phyloP scores from a whole-genome alignment of 257 asterid species.

The Craterostigma plantagineum region DNA sequence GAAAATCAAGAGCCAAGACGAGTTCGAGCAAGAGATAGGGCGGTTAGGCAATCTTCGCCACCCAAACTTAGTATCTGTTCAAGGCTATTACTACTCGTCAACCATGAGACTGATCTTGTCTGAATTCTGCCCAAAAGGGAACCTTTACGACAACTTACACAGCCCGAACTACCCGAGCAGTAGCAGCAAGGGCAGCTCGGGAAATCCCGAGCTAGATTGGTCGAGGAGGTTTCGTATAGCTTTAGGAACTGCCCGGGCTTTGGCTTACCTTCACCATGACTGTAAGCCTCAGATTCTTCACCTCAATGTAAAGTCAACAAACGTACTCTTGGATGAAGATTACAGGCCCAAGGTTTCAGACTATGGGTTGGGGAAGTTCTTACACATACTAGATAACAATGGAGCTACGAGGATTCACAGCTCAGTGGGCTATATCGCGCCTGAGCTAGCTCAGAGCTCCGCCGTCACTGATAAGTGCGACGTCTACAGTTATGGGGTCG shows the following conservation, averaged over 20 bases:
- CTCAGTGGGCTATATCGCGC: conserved; percentile 85
- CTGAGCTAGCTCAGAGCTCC: conserved; percentile 70
- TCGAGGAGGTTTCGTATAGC: conserved; percentile 59
- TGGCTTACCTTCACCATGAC: conserved; percentile 86
- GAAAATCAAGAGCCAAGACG: conserved; percentile 66
- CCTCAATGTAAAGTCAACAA: conserved; percentile 65
- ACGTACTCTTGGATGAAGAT: conserved; percentile 46
- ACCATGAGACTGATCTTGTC: conserved; percentile 59
- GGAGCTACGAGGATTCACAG: conserved; percentile 54
- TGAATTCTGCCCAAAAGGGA: conserved; percentile 54
- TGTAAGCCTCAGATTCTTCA: conserved; percentile 79
- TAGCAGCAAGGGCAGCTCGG: conserved; percentile 30
- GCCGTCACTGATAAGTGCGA: conserved; percentile 60
- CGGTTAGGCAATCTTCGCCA: conserved; percentile 50
- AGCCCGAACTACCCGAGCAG: conserved; percentile 51
- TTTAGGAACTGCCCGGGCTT: conserved; percentile 61
- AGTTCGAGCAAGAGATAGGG: conserved; percentile 75
- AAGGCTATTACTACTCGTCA: conserved; percentile 93
- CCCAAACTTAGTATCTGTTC: conserved; percentile 52
- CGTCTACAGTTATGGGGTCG: conserved; percentile 67
- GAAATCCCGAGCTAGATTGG: conserved; percentile 66
- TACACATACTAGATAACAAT: no score
- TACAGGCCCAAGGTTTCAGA: conserved; percentile 50
- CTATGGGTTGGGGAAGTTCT: conserved; percentile 56
- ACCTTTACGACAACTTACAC: conserved; percentile 59